Evolutionary conservation across 805 yeast species (phyloP).

Genomic region (Saccharomycopsis selenospora): DNA sequence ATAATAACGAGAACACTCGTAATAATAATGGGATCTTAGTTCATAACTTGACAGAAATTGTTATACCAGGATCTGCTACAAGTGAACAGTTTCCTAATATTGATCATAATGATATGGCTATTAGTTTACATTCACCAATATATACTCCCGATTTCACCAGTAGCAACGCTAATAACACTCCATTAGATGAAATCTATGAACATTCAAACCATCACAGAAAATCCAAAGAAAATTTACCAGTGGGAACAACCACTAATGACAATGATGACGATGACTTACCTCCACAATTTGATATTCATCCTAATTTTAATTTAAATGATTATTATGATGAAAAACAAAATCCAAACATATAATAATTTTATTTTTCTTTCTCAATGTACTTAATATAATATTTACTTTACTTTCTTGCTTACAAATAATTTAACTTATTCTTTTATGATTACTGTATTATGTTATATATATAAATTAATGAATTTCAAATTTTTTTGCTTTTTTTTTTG

Average conservation of each 20-base stretch:
- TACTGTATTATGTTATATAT: no score
- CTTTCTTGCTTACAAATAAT: no score
- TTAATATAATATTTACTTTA: no score
- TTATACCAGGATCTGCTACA: not conserved
- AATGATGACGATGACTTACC: not conserved
- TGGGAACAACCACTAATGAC: no score
- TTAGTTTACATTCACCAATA: not conserved
- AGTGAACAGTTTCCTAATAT: not conserved
- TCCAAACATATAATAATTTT: no score
- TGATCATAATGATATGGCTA: not conserved
- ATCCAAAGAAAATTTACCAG: no score
- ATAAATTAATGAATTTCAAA: not conserved
- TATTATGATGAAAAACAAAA: constrained; percentile 3
- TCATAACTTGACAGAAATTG: constrained; percentile 19
- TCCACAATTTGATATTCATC: constrained; percentile 3
- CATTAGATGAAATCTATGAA: no score
- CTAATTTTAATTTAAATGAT: not conserved
- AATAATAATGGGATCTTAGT: constrained; percentile 4
- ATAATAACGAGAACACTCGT: constrained; percentile 1
- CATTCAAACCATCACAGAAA: no score
- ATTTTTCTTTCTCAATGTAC: no score
- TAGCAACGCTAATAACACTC: not conserved
- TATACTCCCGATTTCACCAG: not conserved
- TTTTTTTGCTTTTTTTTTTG: not conserved
- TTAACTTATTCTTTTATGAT: no score